Conservation (phyloP, 805 yeast species). For the Saccharomycopsis sp. region DNA sequence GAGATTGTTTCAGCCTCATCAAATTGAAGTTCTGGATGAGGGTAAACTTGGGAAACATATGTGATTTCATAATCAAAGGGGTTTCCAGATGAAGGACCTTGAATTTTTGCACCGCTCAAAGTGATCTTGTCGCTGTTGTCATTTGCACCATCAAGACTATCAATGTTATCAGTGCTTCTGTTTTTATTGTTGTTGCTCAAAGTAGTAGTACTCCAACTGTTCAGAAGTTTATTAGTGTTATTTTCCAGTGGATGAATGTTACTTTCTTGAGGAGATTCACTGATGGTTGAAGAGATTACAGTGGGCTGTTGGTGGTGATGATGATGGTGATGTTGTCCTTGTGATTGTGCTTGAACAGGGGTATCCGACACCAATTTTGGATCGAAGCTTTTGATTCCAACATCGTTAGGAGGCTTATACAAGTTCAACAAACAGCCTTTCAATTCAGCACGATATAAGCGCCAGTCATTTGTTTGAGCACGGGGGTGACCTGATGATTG, state of each 20-base stretch:
- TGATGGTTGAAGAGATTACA: conserved; percentile 1
- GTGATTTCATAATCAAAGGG: conserved; percentile 8
- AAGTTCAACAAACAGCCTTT: conserved; percentile 58
- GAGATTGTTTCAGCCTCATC: conserved; percentile 39
- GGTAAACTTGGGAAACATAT: conserved; percentile 37
- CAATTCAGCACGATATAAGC: conserved; percentile 55
- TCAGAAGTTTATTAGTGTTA: not conserved
- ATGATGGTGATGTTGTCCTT: not conserved
- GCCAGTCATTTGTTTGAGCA: conserved; percentile 24
- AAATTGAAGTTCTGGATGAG: conserved; percentile 53
- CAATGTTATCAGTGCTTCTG: not conserved
- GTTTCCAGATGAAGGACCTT: conserved; percentile 3
- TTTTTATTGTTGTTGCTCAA: conserved; percentile 8
- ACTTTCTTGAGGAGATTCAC: not conserved
- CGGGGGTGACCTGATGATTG: not conserved
- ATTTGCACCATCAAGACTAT: no score
- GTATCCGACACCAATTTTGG: conserved; percentile 16
- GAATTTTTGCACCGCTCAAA: conserved; percentile 1
- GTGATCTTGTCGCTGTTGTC: not conserved
- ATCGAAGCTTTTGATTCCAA: conserved; percentile 34
- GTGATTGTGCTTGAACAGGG: not conserved
- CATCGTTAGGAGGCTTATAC: conserved; percentile 46
- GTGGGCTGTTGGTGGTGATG: not conserved
- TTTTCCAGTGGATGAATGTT: not conserved
- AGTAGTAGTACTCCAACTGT: no score